Evolutionary conservation across 2,329 filamentous ascomycete species (phyloP), one percentile per base, ranked within the genome.

Genomic region (Rhynchosporium agropyri): DNA sequence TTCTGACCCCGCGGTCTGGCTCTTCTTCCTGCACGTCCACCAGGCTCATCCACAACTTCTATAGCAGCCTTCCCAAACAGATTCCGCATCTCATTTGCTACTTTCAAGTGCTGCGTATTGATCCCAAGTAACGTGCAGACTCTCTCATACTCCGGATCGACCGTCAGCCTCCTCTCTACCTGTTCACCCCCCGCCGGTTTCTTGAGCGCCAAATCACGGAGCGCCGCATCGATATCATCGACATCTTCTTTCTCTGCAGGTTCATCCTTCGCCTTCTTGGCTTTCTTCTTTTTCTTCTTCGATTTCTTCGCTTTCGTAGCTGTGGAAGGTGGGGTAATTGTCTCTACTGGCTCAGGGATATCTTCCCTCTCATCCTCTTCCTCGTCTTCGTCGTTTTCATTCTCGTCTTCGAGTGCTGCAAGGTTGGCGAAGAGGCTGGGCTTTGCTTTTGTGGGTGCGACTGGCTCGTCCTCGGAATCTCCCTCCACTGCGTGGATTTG

Each of bases 51-150:
- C 48, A 77, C 74, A 36, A 77, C 79, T 69, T 89, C 84, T 10
- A 89, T 71, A 28, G 86, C 86, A 31, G 85, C 65, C 83, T 83
- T 67, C 4, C 89, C 89, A 74, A 91, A 91, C 0, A 91, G 78
- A 67, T 83, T 84, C 62, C 86, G 89, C 92, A 99, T 97, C 78
- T 99, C 95, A 72, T 97, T 96, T 42, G 89, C 82, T 7, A 91
- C 91, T 73, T 94, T 93, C 10, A 99, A 83, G 69, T 92, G 86
- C 68, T 90, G 84, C 0, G 88, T 84, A 69, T 89, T 87, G 58
- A 91, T 79, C 2, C 81, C 77, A 0, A 91, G 78, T 12, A 89
- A 75, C 26, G 80, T 77, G 76, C 74, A 84, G 65, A 79, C 64
- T 64, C 80, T 80, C 55, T 83, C 76, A 53, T 77, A 74, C 57